phyloP scores from a whole-genome alignment of 345 rosid species.

The Citrus sinensis region DVS_A1.0 CM039166.1:24742501-24743000 shows the following conservation, averaged over 20 bases:
- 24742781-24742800: slow-evolving; percentile 12
- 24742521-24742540: too few species aligned
- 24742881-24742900: slow-evolving; percentile 18
- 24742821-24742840: slow-evolving; percentile 21
- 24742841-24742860: slow-evolving; percentile 20
- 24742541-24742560: too few species aligned
- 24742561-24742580: too few species aligned
- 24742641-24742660: slow-evolving; percentile 32
- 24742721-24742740: slow-evolving; percentile 48
- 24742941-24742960: neutral
- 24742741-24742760: neutral
- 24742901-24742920: slow-evolving; percentile 16
- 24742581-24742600: too few species aligned
- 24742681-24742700: slow-evolving; percentile 29
- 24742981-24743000: slow-evolving; percentile 32
- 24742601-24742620: slow-evolving; percentile 13
- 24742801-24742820: slow-evolving; percentile 30
- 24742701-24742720: slow-evolving; percentile 25
- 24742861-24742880: slow-evolving; percentile 17
- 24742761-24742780: neutral
- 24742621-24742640: slow-evolving; percentile 28
- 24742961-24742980: slow-evolving; percentile 16
- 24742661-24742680: slow-evolving; percentile 1
- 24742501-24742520: too few species aligned
- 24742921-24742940: slow-evolving; percentile 12